Base-by-base conservation (phyloP, 495 filamentous ascomycete species). In the Aspergillus bertholletiae region DNA sequence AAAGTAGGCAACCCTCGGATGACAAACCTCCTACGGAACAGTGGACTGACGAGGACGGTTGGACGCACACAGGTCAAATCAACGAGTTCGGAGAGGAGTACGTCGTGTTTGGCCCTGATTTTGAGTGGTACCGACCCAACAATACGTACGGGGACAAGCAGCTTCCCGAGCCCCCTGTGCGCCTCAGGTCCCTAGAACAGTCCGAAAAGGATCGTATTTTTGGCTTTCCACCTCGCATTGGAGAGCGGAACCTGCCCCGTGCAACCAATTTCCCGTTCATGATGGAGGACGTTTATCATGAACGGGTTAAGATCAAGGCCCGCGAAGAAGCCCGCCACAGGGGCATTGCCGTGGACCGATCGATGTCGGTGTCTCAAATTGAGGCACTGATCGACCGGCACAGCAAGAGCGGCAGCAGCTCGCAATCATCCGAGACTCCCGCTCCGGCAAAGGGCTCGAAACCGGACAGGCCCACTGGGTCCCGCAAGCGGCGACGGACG, bases 181-280 rank as follows among this genome's bases (percentile, higher is more conserved):
- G 68, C 3, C 46, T 68, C 30, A 70, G 65, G 21, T 62, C 65
- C 0, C 27, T 58, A 3, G 52, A 67, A 5, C 68, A 76, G 37
- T 56, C 60, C 21, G 56, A 62, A n/a, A 62, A 49, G 15, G 70
- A 76, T 35, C 43, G 52, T 1, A 58, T 67, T 12, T 67, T 70
- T 47, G 72, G 75, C 0, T 77, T 66, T 51, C 73, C 75, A 3
- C 75, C 75, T 0, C 61, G 61, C 22, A 59, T 73, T 17, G 75
- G 74, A 4, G 59, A 71, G 30, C 70, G 73, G 4, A 77, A 79
- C 49, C 26, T 73, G 15, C 71, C 68, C 2, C 58, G 46, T 32
- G 53, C 43, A 15, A 40, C 18, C 13, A 40, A 55, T 23, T 13
- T 21, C 11, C 55, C 57, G 9, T 64, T 64, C 53, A n/a, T 48